Conservation (phyloP, 345 rosid genomes). For the Capsella bursapastoris region DNA sequence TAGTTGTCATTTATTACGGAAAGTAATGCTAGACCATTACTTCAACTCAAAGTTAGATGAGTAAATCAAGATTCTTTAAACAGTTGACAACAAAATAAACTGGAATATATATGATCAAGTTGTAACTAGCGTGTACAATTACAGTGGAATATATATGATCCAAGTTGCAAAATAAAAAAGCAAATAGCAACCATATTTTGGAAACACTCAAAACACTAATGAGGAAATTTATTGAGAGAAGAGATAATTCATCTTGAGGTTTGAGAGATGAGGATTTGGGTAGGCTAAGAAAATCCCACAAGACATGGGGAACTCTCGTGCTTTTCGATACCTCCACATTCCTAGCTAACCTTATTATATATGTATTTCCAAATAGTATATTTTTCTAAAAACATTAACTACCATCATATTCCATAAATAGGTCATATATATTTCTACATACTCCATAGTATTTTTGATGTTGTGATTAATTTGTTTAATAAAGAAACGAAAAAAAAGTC, state of each 20-base stretch:
- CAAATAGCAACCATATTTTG: constrained; percentile 32
- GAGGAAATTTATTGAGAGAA: constrained; percentile 44
- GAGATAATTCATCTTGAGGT: constrained; percentile 41
- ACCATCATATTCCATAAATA: constrained; percentile 23
- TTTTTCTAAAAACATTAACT: neutral
- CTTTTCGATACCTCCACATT: constrained; percentile 46
- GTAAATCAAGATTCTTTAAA: constrained; percentile 1
- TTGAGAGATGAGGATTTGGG: constrained; percentile 45
- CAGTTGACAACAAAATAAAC: neutral
- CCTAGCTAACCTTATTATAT: constrained; percentile 10
- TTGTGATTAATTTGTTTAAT: constrained; percentile 34
- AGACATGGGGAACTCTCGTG: constrained; percentile 80
- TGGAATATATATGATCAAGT: too few relatives aligned
- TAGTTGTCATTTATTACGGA: constrained; percentile 1
- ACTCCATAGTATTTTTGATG: constrained; percentile 29
- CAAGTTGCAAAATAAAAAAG: constrained; percentile 37
- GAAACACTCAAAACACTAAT: constrained; percentile 42
- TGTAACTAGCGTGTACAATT: constrained; percentile 12
- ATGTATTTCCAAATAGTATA: neutral
- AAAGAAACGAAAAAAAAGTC: constrained; percentile 40
- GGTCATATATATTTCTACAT: constrained; percentile 18
- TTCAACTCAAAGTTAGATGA: constrained; percentile 1
- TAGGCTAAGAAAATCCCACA: constrained; percentile 65
- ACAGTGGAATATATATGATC: constrained; percentile 2
- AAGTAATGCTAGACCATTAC: constrained; percentile 1